These are phyloP conservation scores for Liquidambar formosana DNA, from an alignment of 164 flowering plant species.

Conservation along the genomic window DNA sequence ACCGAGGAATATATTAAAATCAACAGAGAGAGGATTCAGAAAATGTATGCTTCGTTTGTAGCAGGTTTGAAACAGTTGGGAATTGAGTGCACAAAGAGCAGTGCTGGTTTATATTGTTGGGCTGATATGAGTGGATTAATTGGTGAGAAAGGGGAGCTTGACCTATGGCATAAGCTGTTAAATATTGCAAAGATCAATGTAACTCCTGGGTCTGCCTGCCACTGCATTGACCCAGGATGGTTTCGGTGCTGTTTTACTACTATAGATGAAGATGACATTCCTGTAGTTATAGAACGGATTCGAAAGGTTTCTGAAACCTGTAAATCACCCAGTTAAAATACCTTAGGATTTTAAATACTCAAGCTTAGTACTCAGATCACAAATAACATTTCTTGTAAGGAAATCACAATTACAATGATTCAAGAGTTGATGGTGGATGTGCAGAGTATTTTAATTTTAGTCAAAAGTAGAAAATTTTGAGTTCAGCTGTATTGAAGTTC, in stretches of 20 bases:
- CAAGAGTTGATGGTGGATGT: not conserved
- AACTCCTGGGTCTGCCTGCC: slow-evolving; percentile 74
- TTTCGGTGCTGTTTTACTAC: slow-evolving; percentile 68
- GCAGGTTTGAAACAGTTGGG: slow-evolving; percentile 49
- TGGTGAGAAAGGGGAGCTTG: slow-evolving; percentile 62
- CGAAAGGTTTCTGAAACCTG: slow-evolving; percentile 25
- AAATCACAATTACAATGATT: not conserved
- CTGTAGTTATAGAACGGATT: slow-evolving; percentile 55
- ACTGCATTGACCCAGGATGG: slow-evolving; percentile 86
- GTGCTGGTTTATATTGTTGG: slow-evolving; percentile 72
- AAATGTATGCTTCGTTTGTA: slow-evolving; percentile 44
- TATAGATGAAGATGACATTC: slow-evolving; percentile 45
- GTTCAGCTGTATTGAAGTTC: not conserved
- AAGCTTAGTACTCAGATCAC: not conserved
- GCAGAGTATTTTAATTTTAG: not conserved
- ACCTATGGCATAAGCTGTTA: slow-evolving; percentile 56
- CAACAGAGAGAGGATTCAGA: slow-evolving; percentile 40
- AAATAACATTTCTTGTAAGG: too few species aligned
- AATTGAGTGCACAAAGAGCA: slow-evolving; percentile 49
- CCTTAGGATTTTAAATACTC: not conserved
- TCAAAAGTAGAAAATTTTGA: not conserved
- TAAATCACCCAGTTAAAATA: slow-evolving; percentile 16
- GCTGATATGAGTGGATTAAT: slow-evolving; percentile 57
- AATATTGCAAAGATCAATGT: slow-evolving; percentile 52
- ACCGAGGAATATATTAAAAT: slow-evolving; percentile 40